A percentile compares a stretch with the other conserved stretches of the same genome.
These are phyloP conservation scores for Xylaria cubensis DNA, from an alignment of 495 filamentous ascomycete species.

Conservation along the genomic window DNA sequence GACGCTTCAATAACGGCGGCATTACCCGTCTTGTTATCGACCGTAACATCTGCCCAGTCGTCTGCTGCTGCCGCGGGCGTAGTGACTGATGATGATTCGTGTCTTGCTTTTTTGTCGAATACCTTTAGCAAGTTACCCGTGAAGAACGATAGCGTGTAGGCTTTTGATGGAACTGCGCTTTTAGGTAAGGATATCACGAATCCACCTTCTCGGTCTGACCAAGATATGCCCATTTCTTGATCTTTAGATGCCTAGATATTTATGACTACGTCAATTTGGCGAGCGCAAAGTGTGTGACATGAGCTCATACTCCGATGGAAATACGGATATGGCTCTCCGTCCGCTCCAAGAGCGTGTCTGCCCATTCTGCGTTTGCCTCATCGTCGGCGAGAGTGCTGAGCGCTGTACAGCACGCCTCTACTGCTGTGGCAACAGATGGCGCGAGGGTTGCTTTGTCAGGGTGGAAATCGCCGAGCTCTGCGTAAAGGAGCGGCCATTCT, in stretches of 20 bases:
- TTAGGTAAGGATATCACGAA: slow-evolving; percentile 45
- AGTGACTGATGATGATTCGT: background rate
- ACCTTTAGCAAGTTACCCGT: slow-evolving; percentile 35
- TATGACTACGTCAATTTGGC: background rate
- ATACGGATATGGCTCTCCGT: slow-evolving; percentile 34
- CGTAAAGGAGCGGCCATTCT: slow-evolving; percentile 44
- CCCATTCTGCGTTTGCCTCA: slow-evolving; percentile 40
- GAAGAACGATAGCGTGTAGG: slow-evolving; percentile 41
- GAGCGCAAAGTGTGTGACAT: background rate
- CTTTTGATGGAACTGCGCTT: slow-evolving; percentile 30
- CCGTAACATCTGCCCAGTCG: slow-evolving; percentile 44
- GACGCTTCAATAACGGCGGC: slow-evolving; percentile 24
- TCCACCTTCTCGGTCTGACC: slow-evolving; percentile 19
- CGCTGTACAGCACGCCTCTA: slow-evolving; percentile 37
- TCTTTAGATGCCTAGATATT: slow-evolving; percentile 9
- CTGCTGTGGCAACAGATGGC: slow-evolving; percentile 32
- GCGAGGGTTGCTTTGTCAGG: slow-evolving; percentile 43
- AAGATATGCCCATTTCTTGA: slow-evolving; percentile 8
- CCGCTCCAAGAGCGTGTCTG: slow-evolving; percentile 39
- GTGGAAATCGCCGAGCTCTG: slow-evolving; percentile 39
- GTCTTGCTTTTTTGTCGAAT: slow-evolving; percentile 35
- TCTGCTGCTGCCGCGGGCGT: slow-evolving; percentile 28
- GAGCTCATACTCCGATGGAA: slow-evolving; percentile 38
- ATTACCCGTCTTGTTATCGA: slow-evolving; percentile 35
- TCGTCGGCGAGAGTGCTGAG: slow-evolving; percentile 46